A percentile compares a stretch with the other conserved stretches of the same genome.
These are phyloP conservation scores for Linum lewisii DNA, from an alignment of 345 rosid genomes.

Conservation along the genomic window DNA sequence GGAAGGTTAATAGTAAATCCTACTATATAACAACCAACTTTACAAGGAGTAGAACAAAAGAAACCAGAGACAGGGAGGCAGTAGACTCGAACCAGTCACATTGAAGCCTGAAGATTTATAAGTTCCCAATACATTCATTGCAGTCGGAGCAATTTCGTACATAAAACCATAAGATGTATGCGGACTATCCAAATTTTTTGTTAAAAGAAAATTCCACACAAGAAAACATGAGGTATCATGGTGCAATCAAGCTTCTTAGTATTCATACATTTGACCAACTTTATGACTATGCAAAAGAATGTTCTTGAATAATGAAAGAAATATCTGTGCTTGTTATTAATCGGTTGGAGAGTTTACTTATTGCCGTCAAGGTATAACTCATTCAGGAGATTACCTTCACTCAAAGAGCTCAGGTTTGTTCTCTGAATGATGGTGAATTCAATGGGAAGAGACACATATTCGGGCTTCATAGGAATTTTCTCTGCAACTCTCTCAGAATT, in stretches of 20 bases:
- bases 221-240: too few relatives aligned
- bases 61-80: background rate
- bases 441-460: conserved; percentile 39
- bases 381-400: conserved; percentile 49
- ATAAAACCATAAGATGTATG: background rate
- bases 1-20: conserved; percentile 2
- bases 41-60: background rate
- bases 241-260: background rate
- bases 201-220: background rate
- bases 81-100: background rate
- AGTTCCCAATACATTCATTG: background rate
- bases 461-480: conserved; percentile 31
- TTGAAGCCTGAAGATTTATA: background rate
- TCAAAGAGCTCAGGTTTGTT: conserved; percentile 53
- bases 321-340: too few relatives aligned
- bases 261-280: too few relatives aligned
- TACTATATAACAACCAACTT: background rate
- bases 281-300: too few relatives aligned
- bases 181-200: background rate
- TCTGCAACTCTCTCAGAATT: conserved; percentile 64
- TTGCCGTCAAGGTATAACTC: too few relatives aligned
- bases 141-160: background rate
- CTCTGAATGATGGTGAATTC: conserved; percentile 57
- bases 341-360: too few relatives aligned
- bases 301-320: too few relatives aligned